phyloP scores from a whole-genome alignment of 2,329 filamentous ascomycete species.

The Pezicula radicicola region DNA sequence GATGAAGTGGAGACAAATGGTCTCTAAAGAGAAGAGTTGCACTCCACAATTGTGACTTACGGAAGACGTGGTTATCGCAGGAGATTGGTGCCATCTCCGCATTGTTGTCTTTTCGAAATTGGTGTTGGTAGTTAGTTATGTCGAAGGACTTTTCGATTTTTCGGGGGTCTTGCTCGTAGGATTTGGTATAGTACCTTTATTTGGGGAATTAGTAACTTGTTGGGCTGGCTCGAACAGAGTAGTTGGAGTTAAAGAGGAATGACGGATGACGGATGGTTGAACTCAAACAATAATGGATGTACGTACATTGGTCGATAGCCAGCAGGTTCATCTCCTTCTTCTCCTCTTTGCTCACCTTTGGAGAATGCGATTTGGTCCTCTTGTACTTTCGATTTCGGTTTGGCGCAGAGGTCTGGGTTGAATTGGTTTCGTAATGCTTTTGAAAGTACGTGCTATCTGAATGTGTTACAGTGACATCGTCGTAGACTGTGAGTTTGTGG shows the following conservation, averaged over 20 bases:
- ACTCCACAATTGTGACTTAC: too few species aligned
- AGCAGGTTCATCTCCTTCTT: slow-evolving; percentile 51
- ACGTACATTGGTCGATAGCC: slow-evolving; percentile 57
- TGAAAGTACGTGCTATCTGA: slow-evolving; percentile 63
- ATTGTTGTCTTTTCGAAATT: slow-evolving; percentile 49
- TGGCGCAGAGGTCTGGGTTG: slow-evolving; percentile 46
- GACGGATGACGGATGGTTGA: too few species aligned
- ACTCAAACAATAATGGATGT: too few species aligned
- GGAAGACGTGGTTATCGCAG: slow-evolving; percentile 60
- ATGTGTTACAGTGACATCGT: slow-evolving; percentile 71
- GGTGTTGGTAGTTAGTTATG: slow-evolving; percentile 72
- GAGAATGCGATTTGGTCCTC: slow-evolving; percentile 37
- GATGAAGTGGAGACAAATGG: too few species aligned
- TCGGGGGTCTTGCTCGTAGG: slow-evolving; percentile 50
- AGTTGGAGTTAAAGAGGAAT: too few species aligned
- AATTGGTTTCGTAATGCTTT: slow-evolving; percentile 65
- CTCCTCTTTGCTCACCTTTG: slow-evolving; percentile 43
- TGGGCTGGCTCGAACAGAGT: too few species aligned
- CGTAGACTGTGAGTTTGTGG: slow-evolving; percentile 31
- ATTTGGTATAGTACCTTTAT: slow-evolving; percentile 50
- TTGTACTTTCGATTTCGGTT: slow-evolving; percentile 39
- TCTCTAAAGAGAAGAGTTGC: too few species aligned
- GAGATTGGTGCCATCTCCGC: slow-evolving; percentile 24
- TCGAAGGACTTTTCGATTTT: slow-evolving; percentile 72
- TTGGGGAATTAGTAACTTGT: too few species aligned